phyloP scores from a whole-genome alignment of 306 rosid species.

The Begonia fuchsioides region DNA sequence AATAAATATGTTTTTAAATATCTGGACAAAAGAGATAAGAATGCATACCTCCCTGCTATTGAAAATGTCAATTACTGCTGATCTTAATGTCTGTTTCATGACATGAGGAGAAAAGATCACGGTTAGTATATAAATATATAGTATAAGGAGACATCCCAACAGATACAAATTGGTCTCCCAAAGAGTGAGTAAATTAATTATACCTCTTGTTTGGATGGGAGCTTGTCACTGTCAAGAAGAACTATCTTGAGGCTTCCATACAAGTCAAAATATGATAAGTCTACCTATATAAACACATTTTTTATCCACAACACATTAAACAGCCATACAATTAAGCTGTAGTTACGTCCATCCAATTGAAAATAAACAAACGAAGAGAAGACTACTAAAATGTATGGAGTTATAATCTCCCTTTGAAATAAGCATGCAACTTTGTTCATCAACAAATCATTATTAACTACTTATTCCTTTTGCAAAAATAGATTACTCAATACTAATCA shows the following conservation, averaged over 20 bases:
- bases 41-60: slow-evolving; percentile 48
- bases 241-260: slow-evolving; percentile 75
- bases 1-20: slow-evolving; percentile 5
- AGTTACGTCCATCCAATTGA: too few relatives aligned
- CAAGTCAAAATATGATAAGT: slow-evolving; percentile 65
- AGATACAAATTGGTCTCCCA: not conserved
- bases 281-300: slow-evolving; percentile 61
- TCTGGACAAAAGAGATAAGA: slow-evolving; percentile 3
- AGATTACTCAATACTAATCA: too few relatives aligned
- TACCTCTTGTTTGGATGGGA: slow-evolving; percentile 68
- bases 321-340: too few relatives aligned
- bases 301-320: too few relatives aligned
- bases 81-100: slow-evolving; percentile 43
- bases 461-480: too few relatives aligned
- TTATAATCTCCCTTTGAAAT: too few relatives aligned
- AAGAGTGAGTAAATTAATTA: slow-evolving; percentile 5
- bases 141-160: not conserved
- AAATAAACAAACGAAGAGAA: too few relatives aligned
- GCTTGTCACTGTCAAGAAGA: slow-evolving; percentile 43
- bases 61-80: slow-evolving; percentile 56
- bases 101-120: slow-evolving; percentile 5
- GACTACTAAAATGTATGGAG: too few relatives aligned
- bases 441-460: too few relatives aligned
- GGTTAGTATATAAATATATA: not conserved
- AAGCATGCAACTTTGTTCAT: too few relatives aligned